phyloP scores from a whole-genome alignment of 2,329 filamentous ascomycete genomes.

The Pseudocercospora musae region DNA sequence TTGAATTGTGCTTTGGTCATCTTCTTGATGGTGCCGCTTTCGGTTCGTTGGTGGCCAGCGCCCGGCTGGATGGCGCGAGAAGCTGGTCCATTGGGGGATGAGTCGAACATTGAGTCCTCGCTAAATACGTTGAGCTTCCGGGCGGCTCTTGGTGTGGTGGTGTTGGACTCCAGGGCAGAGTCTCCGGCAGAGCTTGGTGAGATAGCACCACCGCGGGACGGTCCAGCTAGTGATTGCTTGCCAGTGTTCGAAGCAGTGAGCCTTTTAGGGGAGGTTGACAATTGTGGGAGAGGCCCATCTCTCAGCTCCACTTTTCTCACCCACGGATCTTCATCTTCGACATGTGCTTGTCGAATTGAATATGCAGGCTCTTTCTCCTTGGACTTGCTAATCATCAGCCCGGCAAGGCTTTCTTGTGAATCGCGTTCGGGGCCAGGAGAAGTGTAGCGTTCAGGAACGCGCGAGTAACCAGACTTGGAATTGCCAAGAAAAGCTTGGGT shows the following conservation, averaged over 20 bases:
- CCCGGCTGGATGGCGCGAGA: conserved; percentile 31
- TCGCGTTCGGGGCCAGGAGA: conserved; percentile 30
- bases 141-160: conserved; percentile 28
- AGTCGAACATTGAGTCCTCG: conserved; percentile 30
- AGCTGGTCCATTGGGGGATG: conserved; percentile 33
- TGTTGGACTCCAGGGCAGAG: conserved; percentile 24
- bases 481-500: conserved; percentile 30
- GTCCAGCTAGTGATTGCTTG: conserved; percentile 8
- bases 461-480: conserved; percentile 31
- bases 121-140: conserved; percentile 8
- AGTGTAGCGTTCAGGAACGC: conserved; percentile 28
- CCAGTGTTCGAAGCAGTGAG: conserved; percentile 10
- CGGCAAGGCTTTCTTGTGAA: conserved; percentile 19
- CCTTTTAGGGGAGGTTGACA: conserved; percentile 9
- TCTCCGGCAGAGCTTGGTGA: conserved; percentile 27
- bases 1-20: conserved; percentile 92
- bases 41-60: conserved; percentile 20
- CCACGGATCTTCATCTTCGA: conserved; percentile 31
- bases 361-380: conserved; percentile 22
- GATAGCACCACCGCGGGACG: conserved; percentile 19
- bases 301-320: conserved; percentile 24
- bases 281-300: conserved; percentile 14
- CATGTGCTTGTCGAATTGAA: conserved; percentile 25
- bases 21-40: conserved; percentile 55
- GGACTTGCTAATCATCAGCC: conserved; percentile 19